These are phyloP conservation scores for Xylariales sp. DNA, from an alignment of 2,329 filamentous ascomycete genomes.

Conservation along the genomic window DNA sequence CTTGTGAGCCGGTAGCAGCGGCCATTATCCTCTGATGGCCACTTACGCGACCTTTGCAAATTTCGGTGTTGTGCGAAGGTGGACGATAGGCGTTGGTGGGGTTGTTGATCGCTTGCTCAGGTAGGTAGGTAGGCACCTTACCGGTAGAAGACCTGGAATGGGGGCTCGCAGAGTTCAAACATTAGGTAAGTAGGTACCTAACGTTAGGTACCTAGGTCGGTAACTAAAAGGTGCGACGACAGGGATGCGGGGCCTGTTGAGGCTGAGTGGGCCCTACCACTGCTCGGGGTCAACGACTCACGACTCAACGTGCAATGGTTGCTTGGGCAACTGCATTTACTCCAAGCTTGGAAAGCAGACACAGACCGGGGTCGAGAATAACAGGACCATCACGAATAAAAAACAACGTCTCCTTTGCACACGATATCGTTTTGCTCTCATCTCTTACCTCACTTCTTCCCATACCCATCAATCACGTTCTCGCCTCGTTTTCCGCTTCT, in stretches of 20 bases:
- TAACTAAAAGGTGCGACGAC: background rate
- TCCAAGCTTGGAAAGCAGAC: background rate
- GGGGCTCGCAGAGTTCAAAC: no score
- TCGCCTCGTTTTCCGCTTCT: background rate
- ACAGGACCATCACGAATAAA: conserved; percentile 3
- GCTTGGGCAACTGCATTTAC: conserved; percentile 4
- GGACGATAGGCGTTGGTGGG: no score
- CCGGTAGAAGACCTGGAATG: no score
- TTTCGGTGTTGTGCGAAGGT: no score
- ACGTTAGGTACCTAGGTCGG: background rate
- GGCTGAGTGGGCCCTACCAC: background rate
- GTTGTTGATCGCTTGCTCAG: no score
- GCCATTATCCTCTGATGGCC: conserved; percentile 30
- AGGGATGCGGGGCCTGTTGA: background rate
- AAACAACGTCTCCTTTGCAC: conserved; percentile 8
- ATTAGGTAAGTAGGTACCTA: no score
- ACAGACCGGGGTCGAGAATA: conserved; percentile 2
- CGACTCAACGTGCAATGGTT: background rate
- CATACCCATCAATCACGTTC: background rate
- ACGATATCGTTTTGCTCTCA: conserved; percentile 3
- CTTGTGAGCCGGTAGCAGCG: conserved; percentile 32
- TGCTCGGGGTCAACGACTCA: no score
- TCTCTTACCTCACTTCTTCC: background rate
- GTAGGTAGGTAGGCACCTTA: no score
- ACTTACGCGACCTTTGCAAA: background rate